Evolutionary conservation across 352 stramenopile species (phyloP), one percentile per base, ranked within the genome.

Genomic region (Phytophthora cryptogea): DNA sequence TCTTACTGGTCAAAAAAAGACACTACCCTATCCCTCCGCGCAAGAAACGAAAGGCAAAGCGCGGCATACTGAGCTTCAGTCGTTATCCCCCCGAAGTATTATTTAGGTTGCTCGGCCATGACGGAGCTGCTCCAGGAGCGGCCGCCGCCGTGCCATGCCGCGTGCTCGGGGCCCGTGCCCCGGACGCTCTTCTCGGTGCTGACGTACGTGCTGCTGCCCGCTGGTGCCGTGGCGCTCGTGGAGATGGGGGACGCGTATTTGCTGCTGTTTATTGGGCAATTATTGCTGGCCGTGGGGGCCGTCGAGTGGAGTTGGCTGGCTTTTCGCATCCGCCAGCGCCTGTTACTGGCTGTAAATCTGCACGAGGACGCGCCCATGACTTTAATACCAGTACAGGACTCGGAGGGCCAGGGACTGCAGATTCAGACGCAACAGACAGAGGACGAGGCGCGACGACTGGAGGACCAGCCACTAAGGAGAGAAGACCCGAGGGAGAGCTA

Each of bases 231-330:
- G 54, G 50, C 52, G 27, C 66, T 77, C 17, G 42, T 83, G 35
- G 72, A 85, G 59, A 41, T 65, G 14, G 68, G 67, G 10, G 63
- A 65, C 28, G 67, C 64, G 16, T 80, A 72, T 40, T 39, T 78
- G 31, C 55, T 85, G 54, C 61, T 85, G 8, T 82, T 79, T 44
- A 36, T 79, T 10, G 70, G 37, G 2, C 67, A 85, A 32, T 39
- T 74, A 23, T 27, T 80, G 40, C 54, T 85, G 32, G 75, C 67
- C 3, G 30, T 82, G 2, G 59, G 59, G 32, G 67, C 72, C 16
- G 67, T 85, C 40, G 75, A 85, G 59, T 85, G 70, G 75, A 74
- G 60, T 33, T 85, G 70, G 72, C 42, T 85, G 20, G 63, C 66
- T 44, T 85, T 77, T 54, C 75, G 75, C 37, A 76, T 84, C 23